Evolutionary conservation across 805 yeast species (phyloP), one percentile per base, ranked within the genome.

Genomic region (Blastobotrys robertii): DNA sequence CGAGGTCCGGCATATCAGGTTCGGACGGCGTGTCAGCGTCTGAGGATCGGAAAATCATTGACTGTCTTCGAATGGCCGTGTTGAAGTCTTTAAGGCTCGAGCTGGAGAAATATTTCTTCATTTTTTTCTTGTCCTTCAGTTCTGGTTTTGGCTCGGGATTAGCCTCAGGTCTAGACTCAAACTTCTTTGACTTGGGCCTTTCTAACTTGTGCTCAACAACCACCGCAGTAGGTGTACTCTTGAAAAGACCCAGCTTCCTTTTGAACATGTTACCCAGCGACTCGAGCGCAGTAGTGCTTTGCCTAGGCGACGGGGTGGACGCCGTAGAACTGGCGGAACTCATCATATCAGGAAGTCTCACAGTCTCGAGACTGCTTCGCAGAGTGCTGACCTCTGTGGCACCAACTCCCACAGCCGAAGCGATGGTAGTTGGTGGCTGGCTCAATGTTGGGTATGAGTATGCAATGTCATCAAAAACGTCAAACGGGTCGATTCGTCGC

Each of bases 381-480:
- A 25, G 9, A 4, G 34, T 28, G n/a, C 29, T 9, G 11, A 14
- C 34, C 12, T 41, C 43, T 5, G 38, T 41, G 8, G 43, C 34
- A 6, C 25, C 25, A 8, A 34, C 34, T 25, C n/a, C 5, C 14
- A 14, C 39, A 9, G 52, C 46, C 16, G 52, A 43, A 2, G 51
- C 42, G 41, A 50, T 48, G 2, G 49, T 39, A 3, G 54, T 47
- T 19, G 25, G 25, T 4, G 25, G 25, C 25, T 19, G 25, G 6
- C 25, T 19, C 25, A 19, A 19, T 6, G 25, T 19, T 2, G 54
- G 54, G 38, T 50, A 49, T 1, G 55, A 49, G 48, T 63, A 63
- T 10, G 65, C 65, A n/a, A 54, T 53, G 30, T 58, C 63, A 43
- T 63, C 67, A 46, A 62, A 62, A 8, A 62, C 62, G 41, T 63